These are phyloP conservation scores for Suhomyces emberorum DNA, from an alignment of 805 yeast species.

Conservation along the genomic window DNA sequence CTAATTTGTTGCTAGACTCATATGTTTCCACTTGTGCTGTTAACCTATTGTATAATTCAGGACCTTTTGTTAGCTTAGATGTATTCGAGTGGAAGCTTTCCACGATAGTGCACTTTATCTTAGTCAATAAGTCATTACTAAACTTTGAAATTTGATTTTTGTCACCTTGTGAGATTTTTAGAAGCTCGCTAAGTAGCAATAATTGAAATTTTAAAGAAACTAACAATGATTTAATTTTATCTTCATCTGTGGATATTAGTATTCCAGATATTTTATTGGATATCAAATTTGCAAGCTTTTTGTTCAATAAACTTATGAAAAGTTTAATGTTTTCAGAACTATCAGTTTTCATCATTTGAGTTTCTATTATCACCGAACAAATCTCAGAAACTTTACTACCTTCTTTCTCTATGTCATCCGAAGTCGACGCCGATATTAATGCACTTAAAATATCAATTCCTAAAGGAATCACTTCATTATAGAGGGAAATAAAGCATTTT, in stretches of 20 bases:
- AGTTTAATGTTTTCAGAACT: not conserved
- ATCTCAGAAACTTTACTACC: not conserved
- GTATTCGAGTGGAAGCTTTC: slow-evolving; percentile 10
- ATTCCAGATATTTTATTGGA: slow-evolving; percentile 22
- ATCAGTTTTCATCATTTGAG: not conserved
- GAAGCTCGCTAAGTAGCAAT: slow-evolving; percentile 15
- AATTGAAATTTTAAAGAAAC: slow-evolving; percentile 32
- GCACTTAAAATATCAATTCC: slow-evolving; percentile 29
- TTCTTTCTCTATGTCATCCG: slow-evolving; percentile 1
- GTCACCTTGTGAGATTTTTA: not conserved
- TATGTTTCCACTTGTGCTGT: slow-evolving; percentile 1
- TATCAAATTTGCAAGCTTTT: slow-evolving; percentile 27
- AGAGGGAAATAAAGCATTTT: slow-evolving; percentile 31
- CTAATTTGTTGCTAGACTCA: slow-evolving; percentile 21
- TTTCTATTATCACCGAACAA: not conserved
- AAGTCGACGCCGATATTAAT: slow-evolving; percentile 12
- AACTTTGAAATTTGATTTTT: slow-evolving; percentile 4
- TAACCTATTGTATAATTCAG: slow-evolving; percentile 10
- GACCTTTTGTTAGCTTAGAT: slow-evolving; percentile 7
- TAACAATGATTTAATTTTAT: slow-evolving; percentile 23
- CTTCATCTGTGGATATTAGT: slow-evolving; percentile 31
- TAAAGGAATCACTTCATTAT: slow-evolving; percentile 27
- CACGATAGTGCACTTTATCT: slow-evolving; percentile 15
- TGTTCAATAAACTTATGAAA: slow-evolving; percentile 5
- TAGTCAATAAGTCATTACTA: slow-evolving; percentile 6